Base-by-base conservation (phyloP, 257 asterid genomes). In the Solanum gracilifrons region DNA sequence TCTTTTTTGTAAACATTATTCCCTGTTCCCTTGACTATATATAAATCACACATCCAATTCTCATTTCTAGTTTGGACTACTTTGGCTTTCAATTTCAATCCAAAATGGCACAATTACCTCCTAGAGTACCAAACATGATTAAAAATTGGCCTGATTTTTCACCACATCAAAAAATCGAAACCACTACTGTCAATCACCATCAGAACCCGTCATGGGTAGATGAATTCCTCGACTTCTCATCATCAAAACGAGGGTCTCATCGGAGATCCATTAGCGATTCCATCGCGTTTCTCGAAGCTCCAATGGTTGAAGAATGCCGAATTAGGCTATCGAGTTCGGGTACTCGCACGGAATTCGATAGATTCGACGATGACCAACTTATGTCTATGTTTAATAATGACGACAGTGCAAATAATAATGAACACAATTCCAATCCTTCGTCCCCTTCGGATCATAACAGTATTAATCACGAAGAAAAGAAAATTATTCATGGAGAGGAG, bases 51-150 rank as follows among this genome's bases (percentile, higher is more conserved):
- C 85, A 46, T 80, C 18, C 85, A 80, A 9, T 46, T 48, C 69
- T 29, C 68, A 48, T 80, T 80, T 48, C 85, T 80, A 80, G 85
- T 62, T 51, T 71, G 13, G 69, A 48, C 21, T 48, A 48, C 21
- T 48, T 48, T 16, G 23, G 1, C 29, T 83, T 32, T 60, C 62
- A 51, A 51, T 51, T 29, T 31, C 36, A 55, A 18, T 1, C 48
- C 29, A 77, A 41, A 29, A 95, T 96, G 99, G 97, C 99, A 51
- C 99, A 96, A 10, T 90, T 95, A 86, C 99, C 99, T 83, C 99
- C 99, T 23, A 95, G 93, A 91, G 96, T 84, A 55, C 99, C 99
- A 23, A 93, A 85, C 90, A 84, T 93, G 90, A 85, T 90, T 9
- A 91, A 91, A 20, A 93, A 88, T n/a, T 96, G 98, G 99, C 87